phyloP scores from a whole-genome alignment of 495 filamentous ascomycete species.

The Annulohypoxylon stygium region DNA sequence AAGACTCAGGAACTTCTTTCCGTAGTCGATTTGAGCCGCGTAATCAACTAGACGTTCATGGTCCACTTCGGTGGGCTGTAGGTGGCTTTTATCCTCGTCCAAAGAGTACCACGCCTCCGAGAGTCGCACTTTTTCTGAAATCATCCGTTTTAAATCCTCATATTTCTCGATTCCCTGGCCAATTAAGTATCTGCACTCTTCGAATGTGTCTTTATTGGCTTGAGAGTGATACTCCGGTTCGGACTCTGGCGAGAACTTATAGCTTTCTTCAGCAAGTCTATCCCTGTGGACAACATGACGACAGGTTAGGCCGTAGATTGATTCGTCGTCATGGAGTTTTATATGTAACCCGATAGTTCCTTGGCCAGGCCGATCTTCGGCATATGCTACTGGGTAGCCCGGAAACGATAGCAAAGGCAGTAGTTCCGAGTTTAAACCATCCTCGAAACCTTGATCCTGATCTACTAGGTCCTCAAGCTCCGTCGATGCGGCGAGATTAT shows the following conservation, averaged over 20 bases:
- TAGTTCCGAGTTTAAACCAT: neutral
- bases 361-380: neutral
- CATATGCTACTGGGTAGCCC: neutral
- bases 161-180: neutral
- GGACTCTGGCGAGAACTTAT: neutral
- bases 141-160: neutral
- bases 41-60: too few species aligned
- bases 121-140: neutral
- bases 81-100: neutral
- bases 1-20: neutral
- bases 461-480: neutral
- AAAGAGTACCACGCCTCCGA: neutral
- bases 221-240: neutral
- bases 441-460: neutral
- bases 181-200: neutral
- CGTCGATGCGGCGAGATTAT: neutral
- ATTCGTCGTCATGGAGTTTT: neutral
- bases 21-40: neutral
- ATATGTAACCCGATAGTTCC: neutral
- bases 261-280: neutral
- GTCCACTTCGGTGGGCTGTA: neutral
- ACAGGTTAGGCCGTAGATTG: constrained; percentile 5
- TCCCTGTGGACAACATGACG: neutral
- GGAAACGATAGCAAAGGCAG: neutral
- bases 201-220: neutral